Evolutionary conservation across 2,329 filamentous ascomycete genomes (phyloP), one percentile per base, ranked within the genome.

Genomic region (Beauveria scarabaeidicola): DNA sequence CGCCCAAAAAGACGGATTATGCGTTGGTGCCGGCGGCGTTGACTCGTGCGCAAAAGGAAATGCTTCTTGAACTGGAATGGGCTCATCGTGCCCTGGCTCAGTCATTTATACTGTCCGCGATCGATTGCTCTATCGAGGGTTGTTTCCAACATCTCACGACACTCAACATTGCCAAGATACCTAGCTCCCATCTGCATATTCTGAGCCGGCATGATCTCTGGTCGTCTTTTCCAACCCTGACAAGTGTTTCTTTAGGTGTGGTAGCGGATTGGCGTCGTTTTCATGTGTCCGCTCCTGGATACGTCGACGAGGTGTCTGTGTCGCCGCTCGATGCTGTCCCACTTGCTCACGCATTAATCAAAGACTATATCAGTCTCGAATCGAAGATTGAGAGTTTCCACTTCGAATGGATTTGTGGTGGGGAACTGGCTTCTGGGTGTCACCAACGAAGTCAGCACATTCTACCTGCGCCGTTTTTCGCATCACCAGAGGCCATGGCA

Each of bases 41-140:
- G n/a, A 82, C 81, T 1, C 77, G 76, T 61, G 76, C 81, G n/a
- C 87, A 90, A 68, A 83, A 80, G 56, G 85, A 88, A 69, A 85
- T 87, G 82, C 71, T 90, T 1, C 72, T 87, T 41, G 86, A 89
- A 68, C 82, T 84, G 3, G 81, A 85, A 56, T 88, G 86, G 83
- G 85, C 85, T 7, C 85, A 89, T 63, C 76, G 81, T 57, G 86
- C 85, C 19, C 86, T 89, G 67, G 75, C 89, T 51, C 81, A 85
- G 52, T 87, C 86, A 1, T 89, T 86, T 64, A 80, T 85, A 63
- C 79, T 88, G 52, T 81, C 84, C 1, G 70, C 89, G 47, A 81
- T 85, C 25, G 84, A 88, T 65, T 87, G 86, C 61, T 68, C 71
- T 17, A 52, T 59, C 10, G 73, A 74, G 5, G 64, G 66, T 5